phyloP scores from a whole-genome alignment of 768 basidiomycete genomes.

The Grammothele lineata region DNA sequence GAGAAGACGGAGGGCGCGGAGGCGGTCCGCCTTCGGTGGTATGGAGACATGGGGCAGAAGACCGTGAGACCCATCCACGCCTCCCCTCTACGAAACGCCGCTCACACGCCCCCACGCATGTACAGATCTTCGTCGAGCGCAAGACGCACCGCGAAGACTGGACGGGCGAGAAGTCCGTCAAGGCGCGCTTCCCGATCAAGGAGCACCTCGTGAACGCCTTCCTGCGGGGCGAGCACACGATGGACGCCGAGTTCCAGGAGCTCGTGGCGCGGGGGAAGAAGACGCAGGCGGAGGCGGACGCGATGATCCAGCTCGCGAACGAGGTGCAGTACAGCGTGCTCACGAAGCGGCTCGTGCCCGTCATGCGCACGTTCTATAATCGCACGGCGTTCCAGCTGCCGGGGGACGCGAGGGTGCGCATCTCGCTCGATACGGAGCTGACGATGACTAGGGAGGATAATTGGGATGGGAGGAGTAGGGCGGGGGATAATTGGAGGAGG shows the following conservation, averaged over 20 bases:
- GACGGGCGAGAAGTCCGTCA: constrained; percentile 99
- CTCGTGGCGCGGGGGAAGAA: constrained; percentile 90
- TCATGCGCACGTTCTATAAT: constrained; percentile 97
- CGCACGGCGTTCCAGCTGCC: constrained; percentile 99
- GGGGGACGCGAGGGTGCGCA: constrained; percentile 96
- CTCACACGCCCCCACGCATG: not conserved
- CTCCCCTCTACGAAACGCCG: no score
- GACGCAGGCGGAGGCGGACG: constrained; percentile 83
- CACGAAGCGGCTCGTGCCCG: constrained; percentile 80
- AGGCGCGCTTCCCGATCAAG: constrained; percentile 93
- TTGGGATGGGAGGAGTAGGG: constrained; percentile 80
- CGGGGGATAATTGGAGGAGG: constrained; percentile 89
- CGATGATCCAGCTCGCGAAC: constrained; percentile 94
- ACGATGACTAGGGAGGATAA: constrained; percentile 95
- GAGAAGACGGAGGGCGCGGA: constrained; percentile 99
- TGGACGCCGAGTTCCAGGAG: constrained; percentile 89
- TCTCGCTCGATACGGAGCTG: constrained; percentile 96
- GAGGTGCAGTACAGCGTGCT: constrained; percentile 93
- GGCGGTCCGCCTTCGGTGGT: constrained; percentile 95
- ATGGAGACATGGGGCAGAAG: constrained; percentile 81
- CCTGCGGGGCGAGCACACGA: constrained; percentile 83
- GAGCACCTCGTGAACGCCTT: constrained; percentile 92
- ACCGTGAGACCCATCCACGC: constrained; percentile 48
- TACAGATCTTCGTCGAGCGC: constrained; percentile 80
- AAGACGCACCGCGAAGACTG: constrained; percentile 97